A percentile compares a stretch with the other conserved stretches of the same genome.
Conservation (phyloP, 495 filamentous ascomycete genomes). For the Extremus antarcticus region DNA sequence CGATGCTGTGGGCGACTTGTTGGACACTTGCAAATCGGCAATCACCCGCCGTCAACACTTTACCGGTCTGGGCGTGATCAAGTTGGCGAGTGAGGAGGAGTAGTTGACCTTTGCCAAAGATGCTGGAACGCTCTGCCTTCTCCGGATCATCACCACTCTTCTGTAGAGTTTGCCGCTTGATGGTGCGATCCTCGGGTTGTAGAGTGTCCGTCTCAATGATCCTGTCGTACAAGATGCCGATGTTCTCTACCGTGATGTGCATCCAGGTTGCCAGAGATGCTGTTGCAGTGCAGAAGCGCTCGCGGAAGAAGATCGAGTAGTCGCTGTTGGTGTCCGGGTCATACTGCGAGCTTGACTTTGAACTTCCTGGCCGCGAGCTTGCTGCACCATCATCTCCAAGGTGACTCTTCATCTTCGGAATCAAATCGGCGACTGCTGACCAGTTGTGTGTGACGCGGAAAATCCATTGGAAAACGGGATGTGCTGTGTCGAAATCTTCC, state of each 20-base stretch:
- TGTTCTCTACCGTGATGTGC: constrained; percentile 46
- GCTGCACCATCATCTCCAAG: constrained; percentile 17
- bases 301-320: constrained; percentile 71
- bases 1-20: constrained; percentile 57
- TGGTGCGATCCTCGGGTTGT: constrained; percentile 29
- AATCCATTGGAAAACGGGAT: constrained; percentile 80
- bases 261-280: constrained; percentile 57
- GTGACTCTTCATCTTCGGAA: constrained; percentile 58
- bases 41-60: constrained; percentile 56
- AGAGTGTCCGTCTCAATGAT: constrained; percentile 50
- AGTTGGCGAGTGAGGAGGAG: constrained; percentile 70
- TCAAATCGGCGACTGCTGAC: constrained; percentile 51
- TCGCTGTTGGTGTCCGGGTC: constrained; percentile 33
- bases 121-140: constrained; percentile 12
- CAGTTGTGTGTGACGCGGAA: constrained; percentile 72
- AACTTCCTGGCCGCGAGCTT: constrained; percentile 11
- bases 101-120: constrained; percentile 56
- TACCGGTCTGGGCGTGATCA: constrained; percentile 44
- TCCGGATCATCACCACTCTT: constrained; percentile 13
- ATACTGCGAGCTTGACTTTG: constrained; percentile 8
- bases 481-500: constrained; percentile 63
- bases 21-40: constrained; percentile 62
- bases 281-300: constrained; percentile 74
- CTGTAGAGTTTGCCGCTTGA: constrained; percentile 3
- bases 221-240: constrained; percentile 70